phyloP scores from a whole-genome alignment of 1,139 yeast species.

The Saccharomyces hybrid region DNA sequence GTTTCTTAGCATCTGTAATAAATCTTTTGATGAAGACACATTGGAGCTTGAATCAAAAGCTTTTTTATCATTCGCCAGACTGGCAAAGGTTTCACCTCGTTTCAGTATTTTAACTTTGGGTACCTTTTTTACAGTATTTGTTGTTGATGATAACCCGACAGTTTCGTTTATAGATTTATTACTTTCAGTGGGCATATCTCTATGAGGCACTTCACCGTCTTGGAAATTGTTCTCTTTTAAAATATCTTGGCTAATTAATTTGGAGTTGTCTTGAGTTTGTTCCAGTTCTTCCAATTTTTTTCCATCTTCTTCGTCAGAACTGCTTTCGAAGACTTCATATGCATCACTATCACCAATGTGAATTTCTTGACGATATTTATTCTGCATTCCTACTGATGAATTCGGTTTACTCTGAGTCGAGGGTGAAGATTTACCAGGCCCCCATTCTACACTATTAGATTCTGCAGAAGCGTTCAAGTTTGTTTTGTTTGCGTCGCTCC shows the following conservation, averaged over 20 bases:
- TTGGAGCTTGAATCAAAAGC: background rate
- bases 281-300: slow-evolving; percentile 7
- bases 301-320: slow-evolving; percentile 11
- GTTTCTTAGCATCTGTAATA: slow-evolving; percentile 8
- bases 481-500: background rate
- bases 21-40: background rate
- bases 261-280: slow-evolving; percentile 3
- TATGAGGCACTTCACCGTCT: slow-evolving; percentile 34
- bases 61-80: slow-evolving; percentile 1
- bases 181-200: slow-evolving; percentile 27
- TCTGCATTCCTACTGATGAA: background rate
- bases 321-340: slow-evolving; percentile 19
- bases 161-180: slow-evolving; percentile 7
- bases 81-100: slow-evolving; percentile 26
- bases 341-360: slow-evolving; percentile 6
- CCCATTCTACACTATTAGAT: background rate
- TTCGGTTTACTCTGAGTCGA: background rate
- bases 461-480: background rate
- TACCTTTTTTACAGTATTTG: slow-evolving; percentile 7
- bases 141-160: slow-evolving; percentile 1
- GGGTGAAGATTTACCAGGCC: background rate
- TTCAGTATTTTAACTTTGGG: slow-evolving; percentile 27
- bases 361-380: slow-evolving; percentile 1
- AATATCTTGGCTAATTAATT: slow-evolving; percentile 4
- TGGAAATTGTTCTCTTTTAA: slow-evolving; percentile 10